A percentile compares a stretch with the other conserved stretches of the same genome.
phyloP scores from a whole-genome alignment of 1,139 yeast genomes.

The Zygotorulaspora mrakii region DNA sequence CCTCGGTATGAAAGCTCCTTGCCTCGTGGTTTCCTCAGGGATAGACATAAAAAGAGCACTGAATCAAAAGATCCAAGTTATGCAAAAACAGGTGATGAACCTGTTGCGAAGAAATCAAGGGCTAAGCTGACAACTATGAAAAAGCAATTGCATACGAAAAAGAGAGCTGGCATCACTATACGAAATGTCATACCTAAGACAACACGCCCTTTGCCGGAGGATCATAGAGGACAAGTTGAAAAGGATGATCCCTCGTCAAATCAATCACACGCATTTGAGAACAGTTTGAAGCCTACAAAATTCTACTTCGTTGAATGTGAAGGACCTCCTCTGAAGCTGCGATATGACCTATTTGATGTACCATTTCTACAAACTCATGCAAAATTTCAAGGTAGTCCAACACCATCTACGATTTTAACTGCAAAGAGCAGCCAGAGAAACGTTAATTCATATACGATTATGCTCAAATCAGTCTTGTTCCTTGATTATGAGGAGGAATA shows the following conservation, averaged over 20 bases:
- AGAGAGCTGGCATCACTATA: no score
- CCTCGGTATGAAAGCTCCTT: constrained; percentile 33
- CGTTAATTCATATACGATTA: constrained; percentile 16
- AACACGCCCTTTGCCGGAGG: no score
- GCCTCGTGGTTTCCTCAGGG: constrained; percentile 25
- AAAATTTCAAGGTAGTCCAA: constrained; percentile 11
- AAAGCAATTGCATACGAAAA: neutral
- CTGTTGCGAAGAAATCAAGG: no score
- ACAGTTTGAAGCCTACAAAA: neutral
- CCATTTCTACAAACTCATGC: constrained; percentile 12
- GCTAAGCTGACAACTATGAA: no score
- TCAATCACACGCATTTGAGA: neutral
- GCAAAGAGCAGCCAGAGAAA: constrained; percentile 18
- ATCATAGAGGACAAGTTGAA: neutral
- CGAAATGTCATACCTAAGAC: no score
- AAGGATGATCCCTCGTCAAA: neutral
- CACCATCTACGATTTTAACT: constrained; percentile 20
- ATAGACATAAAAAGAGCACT: constrained; percentile 5
- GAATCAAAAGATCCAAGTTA: constrained; percentile 1
- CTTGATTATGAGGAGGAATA: constrained; percentile 34
- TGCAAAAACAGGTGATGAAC: no score
- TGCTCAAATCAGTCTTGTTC: constrained; percentile 31
- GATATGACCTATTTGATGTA: constrained; percentile 24
- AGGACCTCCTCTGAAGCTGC: constrained; percentile 6
- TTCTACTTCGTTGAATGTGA: constrained; percentile 8